These are phyloP conservation scores for Tulasnella sp. DNA, from an alignment of 768 basidiomycete species.

Conservation along the genomic window DNA sequence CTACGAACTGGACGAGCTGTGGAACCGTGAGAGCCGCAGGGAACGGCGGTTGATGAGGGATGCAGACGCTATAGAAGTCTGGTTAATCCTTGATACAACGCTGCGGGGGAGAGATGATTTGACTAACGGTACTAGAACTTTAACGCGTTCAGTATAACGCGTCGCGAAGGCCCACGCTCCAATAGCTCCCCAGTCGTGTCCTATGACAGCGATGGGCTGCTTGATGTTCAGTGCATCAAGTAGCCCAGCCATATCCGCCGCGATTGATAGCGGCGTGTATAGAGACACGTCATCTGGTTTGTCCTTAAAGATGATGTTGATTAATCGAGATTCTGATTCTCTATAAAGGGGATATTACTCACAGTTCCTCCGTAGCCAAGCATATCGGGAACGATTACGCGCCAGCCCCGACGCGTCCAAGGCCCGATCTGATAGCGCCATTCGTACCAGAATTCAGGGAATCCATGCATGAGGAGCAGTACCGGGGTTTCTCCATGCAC, in stretches of 20 bases:
- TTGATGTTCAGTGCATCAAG: slow-evolving; percentile 41
- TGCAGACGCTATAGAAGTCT: too few species aligned
- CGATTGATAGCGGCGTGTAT: slow-evolving; percentile 51
- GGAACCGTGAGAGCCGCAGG: too few species aligned
- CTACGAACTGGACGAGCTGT: too few species aligned
- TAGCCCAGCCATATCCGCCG: slow-evolving; percentile 53
- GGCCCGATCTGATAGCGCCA: slow-evolving; percentile 67
- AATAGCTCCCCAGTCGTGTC: slow-evolving; percentile 74
- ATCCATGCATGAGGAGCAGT: too few species aligned
- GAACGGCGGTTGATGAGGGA: too few species aligned
- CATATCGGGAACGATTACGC: slow-evolving; percentile 45
- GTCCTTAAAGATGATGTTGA: slow-evolving; percentile 25
- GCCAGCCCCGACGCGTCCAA: slow-evolving; percentile 51
- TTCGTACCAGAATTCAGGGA: slow-evolving; percentile 30
- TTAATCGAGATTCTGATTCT: too few species aligned
- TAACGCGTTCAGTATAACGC: too few species aligned
- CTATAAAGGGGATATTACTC: not conserved
- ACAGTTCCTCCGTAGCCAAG: slow-evolving; percentile 52
- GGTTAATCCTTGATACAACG: too few species aligned
- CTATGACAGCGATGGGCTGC: slow-evolving; percentile 40
- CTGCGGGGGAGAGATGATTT: too few species aligned
- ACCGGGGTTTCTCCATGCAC: too few species aligned
- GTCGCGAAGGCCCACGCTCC: slow-evolving; percentile 50
- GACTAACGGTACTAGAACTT: too few species aligned
- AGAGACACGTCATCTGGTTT: slow-evolving; percentile 44